Conservation (phyloP, 768 basidiomycete species). For the Psilocybe subaeruginosa region DNA sequence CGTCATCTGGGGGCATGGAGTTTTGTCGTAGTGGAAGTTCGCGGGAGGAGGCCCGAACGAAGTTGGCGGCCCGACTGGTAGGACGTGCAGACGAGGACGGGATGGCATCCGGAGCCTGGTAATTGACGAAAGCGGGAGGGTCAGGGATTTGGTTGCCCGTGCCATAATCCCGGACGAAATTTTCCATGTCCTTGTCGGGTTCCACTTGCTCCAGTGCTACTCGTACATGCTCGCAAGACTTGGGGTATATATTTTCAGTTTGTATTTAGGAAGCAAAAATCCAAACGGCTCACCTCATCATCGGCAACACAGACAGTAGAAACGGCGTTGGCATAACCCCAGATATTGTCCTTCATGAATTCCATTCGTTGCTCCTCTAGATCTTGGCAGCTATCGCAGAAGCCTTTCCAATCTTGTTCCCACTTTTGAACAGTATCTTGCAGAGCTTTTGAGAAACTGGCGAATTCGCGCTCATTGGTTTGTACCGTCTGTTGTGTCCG, state of each 20-base stretch:
- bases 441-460: slow-evolving; percentile 80
- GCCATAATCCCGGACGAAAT: slow-evolving; percentile 86
- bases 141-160: slow-evolving; percentile 90
- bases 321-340: slow-evolving; percentile 96
- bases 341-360: slow-evolving; percentile 93
- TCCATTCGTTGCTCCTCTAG: slow-evolving; percentile 94
- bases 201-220: slow-evolving; percentile 89
- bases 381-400: slow-evolving; percentile 95
- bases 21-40: slow-evolving; percentile 34
- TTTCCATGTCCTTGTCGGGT: slow-evolving; percentile 84
- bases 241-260: slow-evolving; percentile 9
- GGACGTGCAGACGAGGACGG: slow-evolving; percentile 61
- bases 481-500: slow-evolving; percentile 90
- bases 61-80: slow-evolving; percentile 60
- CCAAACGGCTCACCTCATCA: slow-evolving; percentile 72
- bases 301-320: slow-evolving; percentile 94
- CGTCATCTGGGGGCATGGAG: slow-evolving; percentile 38
- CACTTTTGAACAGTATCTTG: slow-evolving; percentile 82
- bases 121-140: slow-evolving; percentile 85
- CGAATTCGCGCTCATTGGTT: slow-evolving; percentile 89
- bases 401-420: slow-evolving; percentile 93
- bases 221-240: slow-evolving; percentile 93
- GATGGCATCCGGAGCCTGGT: slow-evolving; percentile 66
- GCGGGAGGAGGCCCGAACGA: slow-evolving; percentile 46
- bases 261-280: neutral